phyloP scores from a whole-genome alignment of 1,284 basidiomycete genomes.

The Ganoderma sinense region DNA sequence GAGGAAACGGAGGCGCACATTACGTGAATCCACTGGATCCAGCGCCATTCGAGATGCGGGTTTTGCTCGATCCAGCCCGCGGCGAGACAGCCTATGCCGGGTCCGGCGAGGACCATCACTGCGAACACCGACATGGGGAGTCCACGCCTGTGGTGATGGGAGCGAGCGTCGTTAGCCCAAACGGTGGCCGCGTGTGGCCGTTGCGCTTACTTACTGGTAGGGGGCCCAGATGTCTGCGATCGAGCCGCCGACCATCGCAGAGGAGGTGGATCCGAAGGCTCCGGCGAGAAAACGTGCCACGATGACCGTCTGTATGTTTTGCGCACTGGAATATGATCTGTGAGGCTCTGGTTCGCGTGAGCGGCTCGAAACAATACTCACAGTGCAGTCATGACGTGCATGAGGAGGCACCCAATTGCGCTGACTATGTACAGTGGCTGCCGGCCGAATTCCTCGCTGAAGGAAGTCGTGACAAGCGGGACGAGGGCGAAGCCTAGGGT shows the following conservation, averaged over 20 bases:
- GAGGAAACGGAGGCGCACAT: constrained; percentile 48
- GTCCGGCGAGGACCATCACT: constrained; percentile 62
- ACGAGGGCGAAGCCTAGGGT: constrained; percentile 74
- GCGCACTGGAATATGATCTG: constrained; percentile 47
- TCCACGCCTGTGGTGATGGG: constrained; percentile 58
- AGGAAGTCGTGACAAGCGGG: constrained; percentile 76
- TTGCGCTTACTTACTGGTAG: constrained; percentile 51
- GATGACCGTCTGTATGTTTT: constrained; percentile 76
- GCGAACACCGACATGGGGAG: constrained; percentile 77
- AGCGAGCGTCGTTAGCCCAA: background rate
- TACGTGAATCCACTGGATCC: constrained; percentile 85
- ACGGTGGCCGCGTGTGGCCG: background rate
- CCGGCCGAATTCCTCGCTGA: constrained; percentile 83
- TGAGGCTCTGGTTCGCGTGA: background rate
- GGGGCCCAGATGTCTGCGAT: constrained; percentile 76
- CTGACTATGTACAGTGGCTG: constrained; percentile 72
- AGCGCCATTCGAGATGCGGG: constrained; percentile 70
- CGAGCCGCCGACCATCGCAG: constrained; percentile 83
- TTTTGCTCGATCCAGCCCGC: constrained; percentile 78
- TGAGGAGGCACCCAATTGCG: constrained; percentile 61
- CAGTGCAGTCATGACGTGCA: constrained; percentile 69
- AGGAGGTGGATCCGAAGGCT: constrained; percentile 71
- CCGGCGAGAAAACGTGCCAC: constrained; percentile 74
- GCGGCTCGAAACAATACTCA: constrained; percentile 45
- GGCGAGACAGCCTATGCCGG: constrained; percentile 71